Evolutionary conservation across 768 basidiomycete genomes (phyloP), one percentile per base, ranked within the genome.

Genomic region (Antrodiella citrinella): DNA sequence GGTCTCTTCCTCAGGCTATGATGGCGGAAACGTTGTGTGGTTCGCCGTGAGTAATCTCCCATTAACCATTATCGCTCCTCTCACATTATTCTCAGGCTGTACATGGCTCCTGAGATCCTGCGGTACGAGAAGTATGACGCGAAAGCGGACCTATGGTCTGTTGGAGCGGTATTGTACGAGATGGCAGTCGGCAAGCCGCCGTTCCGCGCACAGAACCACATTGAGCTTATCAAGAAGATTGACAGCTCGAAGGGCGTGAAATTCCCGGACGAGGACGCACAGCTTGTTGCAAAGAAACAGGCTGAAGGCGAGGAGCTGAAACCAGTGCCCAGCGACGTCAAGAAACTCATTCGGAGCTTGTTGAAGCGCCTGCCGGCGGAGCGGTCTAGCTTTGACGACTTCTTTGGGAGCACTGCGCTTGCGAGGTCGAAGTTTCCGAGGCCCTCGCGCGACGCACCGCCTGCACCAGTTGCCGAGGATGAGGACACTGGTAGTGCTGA

Each of bases 51-150:
- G 91, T 78, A 19, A 9, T 18, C 25, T 5, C n/a, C 26, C n/a
- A 13, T 18, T 18, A 18, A 1, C 22, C 7, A 10, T 13, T 4
- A 15, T 21, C 4, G 5, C 22, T 20, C 24, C 26, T n/a, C n/a
- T 23, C 3, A 52, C 22, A 23, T 22, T 44, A 4, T 18, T 24
- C n/a, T 4, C 50, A 93, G 91, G 44, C 69, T 99, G 24, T 99
- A 99, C 69, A 99, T 98, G 96, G 96, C 96, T 0, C 96, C 96
- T 0, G 96, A 99, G 68, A 98, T 99, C 59, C 71, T 99, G 10
- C 82, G 90, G 13, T 96, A 96, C 65, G 86, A 98, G 69, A 94
- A 94, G 64, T 98, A 99, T 67, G 93, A 96, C 64, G 94, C 94
- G 18, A 95, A 92, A 64, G 96, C 91, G 10, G 96, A 99, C 64